Conservation (phyloP, 2,329 filamentous ascomycete genomes). For the Xenoacremonium recifei region DNA sequence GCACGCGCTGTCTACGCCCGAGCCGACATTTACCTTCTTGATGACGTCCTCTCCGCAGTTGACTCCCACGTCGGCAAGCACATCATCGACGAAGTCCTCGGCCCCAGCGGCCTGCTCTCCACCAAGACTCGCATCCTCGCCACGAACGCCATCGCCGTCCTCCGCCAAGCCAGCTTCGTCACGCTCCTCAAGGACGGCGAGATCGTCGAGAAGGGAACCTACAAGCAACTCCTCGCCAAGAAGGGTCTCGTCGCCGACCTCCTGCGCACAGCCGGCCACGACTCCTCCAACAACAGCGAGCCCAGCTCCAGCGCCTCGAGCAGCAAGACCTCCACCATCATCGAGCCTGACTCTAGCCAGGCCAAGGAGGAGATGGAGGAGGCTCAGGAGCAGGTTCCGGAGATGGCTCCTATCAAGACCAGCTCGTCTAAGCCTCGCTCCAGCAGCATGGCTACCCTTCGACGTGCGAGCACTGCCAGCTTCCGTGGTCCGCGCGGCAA, state of each 20-base stretch:
- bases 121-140: slow-evolving; percentile 90
- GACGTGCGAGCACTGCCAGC: slow-evolving; percentile 87
- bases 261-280: slow-evolving; percentile 71
- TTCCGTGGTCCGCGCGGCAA: slow-evolving; percentile 86
- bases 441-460: slow-evolving; percentile 76
- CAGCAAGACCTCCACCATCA: slow-evolving; percentile 59
- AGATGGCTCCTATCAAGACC: slow-evolving; percentile 72
- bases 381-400: slow-evolving; percentile 72
- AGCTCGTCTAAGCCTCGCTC: slow-evolving; percentile 55
- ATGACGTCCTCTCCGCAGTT: slow-evolving; percentile 94
- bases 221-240: slow-evolving; percentile 87
- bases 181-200: slow-evolving; percentile 79
- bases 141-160: slow-evolving; percentile 90
- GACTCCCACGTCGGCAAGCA: slow-evolving; percentile 96
- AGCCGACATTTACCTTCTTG: slow-evolving; percentile 92
- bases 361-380: slow-evolving; percentile 71
- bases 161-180: slow-evolving; percentile 88
- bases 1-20: slow-evolving; percentile 94
- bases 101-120: slow-evolving; percentile 75
- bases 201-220: slow-evolving; percentile 85
- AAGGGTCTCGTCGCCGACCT: slow-evolving; percentile 86
- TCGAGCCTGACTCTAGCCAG: slow-evolving; percentile 48
- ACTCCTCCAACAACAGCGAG: slow-evolving; percentile 43
- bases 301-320: slow-evolving; percentile 44
- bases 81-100: slow-evolving; percentile 91